Evolutionary conservation across 768 basidiomycete genomes (phyloP).

Genomic region (Lactarius sp.): DNA sequence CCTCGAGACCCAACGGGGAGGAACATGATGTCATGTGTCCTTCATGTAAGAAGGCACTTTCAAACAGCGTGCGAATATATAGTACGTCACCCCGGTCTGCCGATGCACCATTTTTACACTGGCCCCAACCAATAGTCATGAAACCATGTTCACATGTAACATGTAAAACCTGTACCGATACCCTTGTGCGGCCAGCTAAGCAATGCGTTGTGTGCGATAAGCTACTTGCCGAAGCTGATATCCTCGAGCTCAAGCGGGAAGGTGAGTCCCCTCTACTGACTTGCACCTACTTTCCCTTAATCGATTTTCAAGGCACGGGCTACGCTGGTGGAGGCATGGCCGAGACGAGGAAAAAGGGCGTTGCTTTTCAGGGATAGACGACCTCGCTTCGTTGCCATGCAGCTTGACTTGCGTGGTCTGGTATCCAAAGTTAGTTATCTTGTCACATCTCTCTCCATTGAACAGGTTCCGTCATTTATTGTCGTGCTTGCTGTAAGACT

Average conservation of each 20-base stretch:
- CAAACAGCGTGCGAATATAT: slow-evolving; percentile 69
- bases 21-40: slow-evolving; percentile 68
- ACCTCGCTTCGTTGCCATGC: neutral
- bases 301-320: slow-evolving; percentile 61
- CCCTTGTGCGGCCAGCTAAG: slow-evolving; percentile 69
- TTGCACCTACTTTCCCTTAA: neutral
- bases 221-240: slow-evolving; percentile 57
- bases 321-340: slow-evolving; percentile 93
- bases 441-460: neutral
- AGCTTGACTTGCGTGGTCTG: too few species aligned
- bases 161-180: slow-evolving; percentile 88
- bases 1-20: slow-evolving; percentile 47
- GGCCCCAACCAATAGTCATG: slow-evolving; percentile 46
- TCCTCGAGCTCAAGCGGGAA: slow-evolving; percentile 84
- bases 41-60: slow-evolving; percentile 80
- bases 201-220: slow-evolving; percentile 88
- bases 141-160: slow-evolving; percentile 88
- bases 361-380: slow-evolving; percentile 77
- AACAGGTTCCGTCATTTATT: neutral
- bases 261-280: slow-evolving; percentile 43
- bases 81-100: slow-evolving; percentile 42
- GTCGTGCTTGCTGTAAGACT: neutral
- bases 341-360: slow-evolving; percentile 73
- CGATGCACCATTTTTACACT: slow-evolving; percentile 4
- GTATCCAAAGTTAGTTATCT: neutral